A percentile compares a stretch with the other conserved stretches of the same genome.
Evolutionary conservation across 2,329 filamentous ascomycete genomes (phyloP).

Genomic region (Fusarium nodosum): DNA sequence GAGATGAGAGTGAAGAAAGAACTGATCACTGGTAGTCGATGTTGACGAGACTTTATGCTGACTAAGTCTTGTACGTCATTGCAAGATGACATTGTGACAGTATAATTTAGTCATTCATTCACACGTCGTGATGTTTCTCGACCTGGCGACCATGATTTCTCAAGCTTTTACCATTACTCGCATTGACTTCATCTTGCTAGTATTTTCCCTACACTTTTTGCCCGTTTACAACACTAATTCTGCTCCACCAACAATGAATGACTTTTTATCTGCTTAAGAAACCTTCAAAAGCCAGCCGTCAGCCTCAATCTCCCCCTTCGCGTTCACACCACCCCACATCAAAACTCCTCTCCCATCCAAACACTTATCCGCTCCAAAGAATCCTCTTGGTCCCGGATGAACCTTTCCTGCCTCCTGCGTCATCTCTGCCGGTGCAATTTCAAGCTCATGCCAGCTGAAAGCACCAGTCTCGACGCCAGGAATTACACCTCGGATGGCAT

Average conservation of each 20-base stretch:
- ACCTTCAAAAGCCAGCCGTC: slow-evolving; percentile 43
- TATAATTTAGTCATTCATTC: slow-evolving; percentile 12
- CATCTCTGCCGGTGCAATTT: slow-evolving; percentile 37
- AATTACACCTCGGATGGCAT: slow-evolving; percentile 26
- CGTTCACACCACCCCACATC: slow-evolving; percentile 43
- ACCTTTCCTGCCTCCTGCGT: slow-evolving; percentile 38
- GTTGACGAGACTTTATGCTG: not conserved
- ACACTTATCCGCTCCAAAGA: slow-evolving; percentile 39
- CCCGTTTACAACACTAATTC: not conserved
- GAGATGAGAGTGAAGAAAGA: not conserved
- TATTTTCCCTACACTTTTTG: too few species aligned
- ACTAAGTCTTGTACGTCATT: slow-evolving; percentile 33
- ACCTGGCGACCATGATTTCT: not conserved
- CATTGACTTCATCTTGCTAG: not conserved
- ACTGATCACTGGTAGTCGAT: not conserved
- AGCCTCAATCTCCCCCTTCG: slow-evolving; percentile 42
- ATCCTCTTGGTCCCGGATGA: slow-evolving; percentile 39
- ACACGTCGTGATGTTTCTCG: not conserved
- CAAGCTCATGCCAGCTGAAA: slow-evolving; percentile 43
- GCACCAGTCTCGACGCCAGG: slow-evolving; percentile 31
- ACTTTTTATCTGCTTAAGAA: slow-evolving; percentile 1
- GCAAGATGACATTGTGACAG: slow-evolving; percentile 3
- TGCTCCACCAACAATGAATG: not conserved
- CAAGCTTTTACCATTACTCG: not conserved
- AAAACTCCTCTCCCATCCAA: slow-evolving; percentile 30